Evolutionary conservation across 176 grass and related monocot species (phyloP), one percentile per base, ranked within the genome.

Genomic region (Luzula sylvatica): DNA sequence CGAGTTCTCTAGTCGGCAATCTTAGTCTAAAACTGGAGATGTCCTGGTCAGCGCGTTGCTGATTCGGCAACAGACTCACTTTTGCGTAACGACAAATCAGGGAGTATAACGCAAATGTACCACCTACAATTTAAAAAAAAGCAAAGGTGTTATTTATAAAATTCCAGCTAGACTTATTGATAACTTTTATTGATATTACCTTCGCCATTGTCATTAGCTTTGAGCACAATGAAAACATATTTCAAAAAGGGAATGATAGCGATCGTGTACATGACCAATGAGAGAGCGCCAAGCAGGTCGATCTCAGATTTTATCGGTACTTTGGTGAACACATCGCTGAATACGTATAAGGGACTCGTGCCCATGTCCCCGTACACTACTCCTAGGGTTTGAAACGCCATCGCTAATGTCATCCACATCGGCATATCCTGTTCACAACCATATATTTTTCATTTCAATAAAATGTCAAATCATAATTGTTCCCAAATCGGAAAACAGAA

Each of bases 361-460:
- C 92, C 92, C 92, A 96, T 79, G 75, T 96, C 92, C 21, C 92
- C 92, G 13, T 96, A 96, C 1, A 96, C 92, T 22, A 96, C 92
- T 25, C 92, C 92, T 15, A 96, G 81, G 26, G 92, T 96, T 42
- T 96, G 92, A 48, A 96, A 96, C 14, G 92, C 92, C 92, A 96
- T 82, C 15, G 85, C 77, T 5, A 77, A 11, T 4, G 71, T 96
- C 69, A 74, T 70, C 74, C 79, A 58, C 39, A 82, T 47, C 1
- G 92, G 64, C n/a, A 86, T 7, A 17, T 96, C 81, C 85, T 96
- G 78, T 67, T 67, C 47, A 20, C 19, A 52, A 38, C 40, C n/a
- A 69, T 56, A 12, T 13, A 23, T 25, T 29, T 53, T 20, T 19
- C 8, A 32, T 4, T 32, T 32, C 29, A 32, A n/a, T 32, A 32